Evolutionary conservation across 306 rosid species (phyloP).

Genomic region (Cucurbita pepo): DNA sequence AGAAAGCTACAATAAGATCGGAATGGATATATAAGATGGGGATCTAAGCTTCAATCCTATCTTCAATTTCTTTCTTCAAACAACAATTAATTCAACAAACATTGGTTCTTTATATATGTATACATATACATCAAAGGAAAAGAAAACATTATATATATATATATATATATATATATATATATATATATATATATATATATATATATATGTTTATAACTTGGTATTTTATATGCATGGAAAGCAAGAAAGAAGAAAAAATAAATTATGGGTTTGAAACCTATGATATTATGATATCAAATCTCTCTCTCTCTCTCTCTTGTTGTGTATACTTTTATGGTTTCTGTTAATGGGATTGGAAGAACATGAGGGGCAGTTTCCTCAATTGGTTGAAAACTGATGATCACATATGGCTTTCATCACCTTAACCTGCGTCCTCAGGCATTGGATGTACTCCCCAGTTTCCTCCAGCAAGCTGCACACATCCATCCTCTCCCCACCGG

Average conservation of each 20-base stretch:
- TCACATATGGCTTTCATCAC: slow-evolving; percentile 21
- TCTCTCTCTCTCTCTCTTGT: background rate
- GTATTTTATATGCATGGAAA: background rate
- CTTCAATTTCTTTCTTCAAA: too few relatives aligned
- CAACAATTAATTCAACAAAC: too few relatives aligned
- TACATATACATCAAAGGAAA: too few relatives aligned
- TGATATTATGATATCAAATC: background rate
- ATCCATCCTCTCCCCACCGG: slow-evolving; percentile 21
- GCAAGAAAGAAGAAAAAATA: background rate
- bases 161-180: background rate
- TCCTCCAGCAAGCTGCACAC: slow-evolving; percentile 25
- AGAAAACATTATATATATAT: background rate
- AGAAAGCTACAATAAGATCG: too few relatives aligned
- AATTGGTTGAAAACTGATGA: slow-evolving; percentile 8
- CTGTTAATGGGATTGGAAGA: background rate
- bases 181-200: background rate
- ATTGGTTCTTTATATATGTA: background rate
- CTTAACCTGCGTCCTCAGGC: slow-evolving; percentile 19
- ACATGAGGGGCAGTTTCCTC: background rate
- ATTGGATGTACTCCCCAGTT: slow-evolving; percentile 22
- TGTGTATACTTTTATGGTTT: background rate
- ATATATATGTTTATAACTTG: background rate
- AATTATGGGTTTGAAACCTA: background rate
- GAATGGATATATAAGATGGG: too few relatives aligned
- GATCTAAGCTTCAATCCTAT: too few relatives aligned